Base-by-base conservation (phyloP, 148 eudicot species). In the Heliamphora exappendiculata region DNA sequence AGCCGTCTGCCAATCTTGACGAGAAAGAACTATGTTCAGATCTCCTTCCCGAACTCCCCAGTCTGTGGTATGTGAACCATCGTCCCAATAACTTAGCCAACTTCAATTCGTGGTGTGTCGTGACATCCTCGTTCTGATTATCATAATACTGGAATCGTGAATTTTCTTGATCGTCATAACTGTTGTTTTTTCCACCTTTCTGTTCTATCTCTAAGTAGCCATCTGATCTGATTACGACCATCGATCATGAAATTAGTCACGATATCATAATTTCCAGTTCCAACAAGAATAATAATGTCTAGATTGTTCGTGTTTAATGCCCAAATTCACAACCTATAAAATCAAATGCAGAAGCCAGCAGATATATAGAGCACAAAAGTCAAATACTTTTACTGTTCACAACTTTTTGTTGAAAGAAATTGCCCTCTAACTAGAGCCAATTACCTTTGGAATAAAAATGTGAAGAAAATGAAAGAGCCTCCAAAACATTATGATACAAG, bases 191-290 rank as follows among this genome's bases (percentile, higher is more conserved):
- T 22, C 80, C 78, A 22, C 51, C 55, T 65, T 69, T 28, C 4
- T 7, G 68, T 39, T 34, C 59, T 22, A 69, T 68, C 57, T 80
- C 82, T 76, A 78, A 82, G 6, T 7, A 0, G 51, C 64, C 64
- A 26, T 82, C 76, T 3, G 24, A 3, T 76, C 89, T 87, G 86
- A 82, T n/a, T 3, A 29, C 34, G 39, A 28, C n/a, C n/a, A n/a
- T n/a, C n/a, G n/a, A n/a, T n/a, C n/a, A n/a, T n/a, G n/a, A n/a
- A n/a, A n/a, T n/a, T n/a, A n/a, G n/a, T n/a, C n/a, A 20, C 33
- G 7, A 13, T n/a, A 50, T 44, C 69, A 17, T 60, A 33, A 63
- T 45, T 7, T 31, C 2, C 8, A 17, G 19, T 74, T 73, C 26
- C 7, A 57, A 11, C 44, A 72, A 9, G 41, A 19, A 57, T 14